A percentile compares a stretch with the other conserved stretches of the same genome.
Evolutionary conservation across 1,139 yeast genomes (phyloP).

Genomic region (Blastobotrys proliferans): DNA sequence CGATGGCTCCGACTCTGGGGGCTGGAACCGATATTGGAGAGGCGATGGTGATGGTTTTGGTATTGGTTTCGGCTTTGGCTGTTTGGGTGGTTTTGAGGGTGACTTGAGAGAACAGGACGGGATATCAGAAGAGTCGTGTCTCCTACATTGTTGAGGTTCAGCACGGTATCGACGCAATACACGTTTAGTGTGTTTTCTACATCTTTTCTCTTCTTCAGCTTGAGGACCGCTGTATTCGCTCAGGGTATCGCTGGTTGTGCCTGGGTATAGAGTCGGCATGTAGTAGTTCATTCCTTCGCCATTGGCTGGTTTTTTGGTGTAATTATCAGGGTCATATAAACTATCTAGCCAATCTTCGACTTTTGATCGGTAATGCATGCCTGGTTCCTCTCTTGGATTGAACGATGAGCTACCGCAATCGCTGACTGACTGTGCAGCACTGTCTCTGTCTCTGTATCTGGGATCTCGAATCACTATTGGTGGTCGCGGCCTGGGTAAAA

Average conservation of each 20-base stretch:
- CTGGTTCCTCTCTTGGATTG: slow-evolving; percentile 22
- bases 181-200: slow-evolving; percentile 18
- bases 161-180: slow-evolving; percentile 20
- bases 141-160: slow-evolving; percentile 16
- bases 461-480: too few species aligned
- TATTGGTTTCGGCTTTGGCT: not conserved
- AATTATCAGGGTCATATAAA: not conserved
- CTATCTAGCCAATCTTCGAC: slow-evolving; percentile 23
- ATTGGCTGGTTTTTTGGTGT: not conserved
- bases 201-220: slow-evolving; percentile 19
- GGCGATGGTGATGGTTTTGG: not conserved
- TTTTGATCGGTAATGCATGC: slow-evolving; percentile 24
- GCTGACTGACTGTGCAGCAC: not conserved
- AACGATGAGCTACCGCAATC: slow-evolving; percentile 11
- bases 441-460: not conserved
- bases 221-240: slow-evolving; percentile 11
- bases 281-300: not conserved
- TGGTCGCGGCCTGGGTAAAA: too few species aligned
- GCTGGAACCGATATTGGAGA: not conserved
- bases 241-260: slow-evolving; percentile 13
- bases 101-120: too few species aligned
- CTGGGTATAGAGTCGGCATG: slow-evolving; percentile 1
- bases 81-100: not conserved
- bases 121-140: too few species aligned
- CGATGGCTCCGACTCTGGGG: too few species aligned